Evolutionary conservation across 441 rosid species (phyloP).

Genomic region (Adansonia madagascariensis): DNA sequence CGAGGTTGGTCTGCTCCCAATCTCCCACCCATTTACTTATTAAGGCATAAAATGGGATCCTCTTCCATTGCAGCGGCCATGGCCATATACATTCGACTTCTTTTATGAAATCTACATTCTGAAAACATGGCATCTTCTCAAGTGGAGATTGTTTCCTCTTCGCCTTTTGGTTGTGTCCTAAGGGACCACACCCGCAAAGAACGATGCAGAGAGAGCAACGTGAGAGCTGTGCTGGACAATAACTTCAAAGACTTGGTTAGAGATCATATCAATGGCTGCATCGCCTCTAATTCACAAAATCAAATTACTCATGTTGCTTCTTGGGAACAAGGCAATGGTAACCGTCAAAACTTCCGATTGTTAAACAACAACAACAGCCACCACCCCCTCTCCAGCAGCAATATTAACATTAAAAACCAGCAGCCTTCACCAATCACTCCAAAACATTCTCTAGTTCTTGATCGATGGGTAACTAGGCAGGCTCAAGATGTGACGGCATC

Average conservation of each 20-base stretch:
- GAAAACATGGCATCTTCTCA: conserved; percentile 67
- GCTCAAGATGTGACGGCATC: conserved; percentile 46
- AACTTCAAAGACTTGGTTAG: conserved; percentile 67
- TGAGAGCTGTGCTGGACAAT: conserved; percentile 55
- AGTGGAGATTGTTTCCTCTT: conserved; percentile 63
- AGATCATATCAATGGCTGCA: conserved; percentile 55
- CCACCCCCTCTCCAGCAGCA: background rate
- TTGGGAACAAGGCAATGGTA: conserved; percentile 23
- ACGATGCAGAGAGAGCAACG: conserved; percentile 46
- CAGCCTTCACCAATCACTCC: conserved; percentile 18
- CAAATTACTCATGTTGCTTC: conserved; percentile 20
- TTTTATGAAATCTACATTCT: background rate
- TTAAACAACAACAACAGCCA: background rate
- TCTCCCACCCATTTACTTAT: conserved; percentile 23
- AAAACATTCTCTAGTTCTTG: conserved; percentile 37
- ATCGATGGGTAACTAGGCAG: conserved; percentile 55
- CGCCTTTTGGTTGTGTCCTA: conserved; percentile 62
- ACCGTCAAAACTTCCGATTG: conserved; percentile 8
- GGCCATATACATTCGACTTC: background rate
- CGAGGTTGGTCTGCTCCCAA: conserved; percentile 24
- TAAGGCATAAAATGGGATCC: conserved; percentile 14
- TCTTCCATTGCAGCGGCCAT: background rate
- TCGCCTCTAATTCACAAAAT: conserved; percentile 29
- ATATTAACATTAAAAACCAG: background rate
- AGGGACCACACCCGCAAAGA: conserved; percentile 60